These are phyloP conservation scores for Penicillium sp. DNA, from an alignment of 2,329 filamentous ascomycete species.

Conservation along the genomic window DNA sequence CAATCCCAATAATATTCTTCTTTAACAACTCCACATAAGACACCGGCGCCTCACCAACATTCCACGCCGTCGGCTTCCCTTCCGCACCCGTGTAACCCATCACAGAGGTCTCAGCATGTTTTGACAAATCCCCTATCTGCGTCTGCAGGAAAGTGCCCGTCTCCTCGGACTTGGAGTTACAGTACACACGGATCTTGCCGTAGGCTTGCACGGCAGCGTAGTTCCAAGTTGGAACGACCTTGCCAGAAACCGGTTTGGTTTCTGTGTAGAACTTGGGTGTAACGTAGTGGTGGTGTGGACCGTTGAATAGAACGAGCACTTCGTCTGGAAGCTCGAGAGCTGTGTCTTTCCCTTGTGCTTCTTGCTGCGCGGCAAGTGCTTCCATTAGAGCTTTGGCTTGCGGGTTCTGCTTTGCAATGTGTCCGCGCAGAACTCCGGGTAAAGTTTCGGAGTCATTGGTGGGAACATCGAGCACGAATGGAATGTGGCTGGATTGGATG, in stretches of 20 bases:
- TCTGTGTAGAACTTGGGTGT: constrained; percentile 67
- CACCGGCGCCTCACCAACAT: constrained; percentile 59
- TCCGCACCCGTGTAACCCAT: constrained; percentile 56
- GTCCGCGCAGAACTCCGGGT: constrained; percentile 53
- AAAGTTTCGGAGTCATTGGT: constrained; percentile 49
- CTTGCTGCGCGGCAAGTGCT: constrained; percentile 30
- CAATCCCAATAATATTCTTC: constrained; percentile 61
- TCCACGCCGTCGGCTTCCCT: constrained; percentile 57
- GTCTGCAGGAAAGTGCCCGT: constrained; percentile 50
- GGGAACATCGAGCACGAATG: constrained; percentile 56
- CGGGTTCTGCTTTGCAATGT: constrained; percentile 63
- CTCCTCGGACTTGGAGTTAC: constrained; percentile 48
- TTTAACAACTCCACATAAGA: constrained; percentile 58
- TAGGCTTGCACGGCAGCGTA: constrained; percentile 65
- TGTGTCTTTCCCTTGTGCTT: constrained; percentile 5
- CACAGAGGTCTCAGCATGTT: constrained; percentile 52
- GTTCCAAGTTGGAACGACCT: constrained; percentile 70
- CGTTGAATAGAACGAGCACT: constrained; percentile 64
- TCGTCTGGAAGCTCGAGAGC: constrained; percentile 46
- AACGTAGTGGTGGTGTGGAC: constrained; percentile 61
- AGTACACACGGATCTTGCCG: constrained; percentile 56
- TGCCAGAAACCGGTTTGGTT: constrained; percentile 63
- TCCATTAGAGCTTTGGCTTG: constrained; percentile 63
- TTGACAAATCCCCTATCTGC: constrained; percentile 56
- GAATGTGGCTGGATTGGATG: constrained; percentile 62